A percentile compares a stretch with the other conserved stretches of the same genome.
Evolutionary conservation across 352 stramenopile species (phyloP).

Genomic region (Phytophthora pisi): DNA sequence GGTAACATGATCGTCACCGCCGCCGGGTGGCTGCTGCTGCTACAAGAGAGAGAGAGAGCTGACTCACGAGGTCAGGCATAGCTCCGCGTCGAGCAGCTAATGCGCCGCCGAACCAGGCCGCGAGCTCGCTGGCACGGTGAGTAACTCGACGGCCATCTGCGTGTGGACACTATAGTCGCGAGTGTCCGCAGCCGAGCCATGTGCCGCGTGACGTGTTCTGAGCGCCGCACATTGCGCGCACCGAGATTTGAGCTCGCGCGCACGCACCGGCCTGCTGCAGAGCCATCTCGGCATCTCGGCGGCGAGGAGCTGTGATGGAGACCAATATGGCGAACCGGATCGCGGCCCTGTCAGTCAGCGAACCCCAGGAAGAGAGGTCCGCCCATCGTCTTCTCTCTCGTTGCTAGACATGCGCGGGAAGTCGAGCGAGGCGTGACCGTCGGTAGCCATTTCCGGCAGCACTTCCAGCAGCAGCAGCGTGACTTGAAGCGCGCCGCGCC

Average conservation of each 20-base stretch:
- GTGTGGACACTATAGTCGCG: conserved; percentile 10
- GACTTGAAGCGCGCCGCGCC: conserved; percentile 23
- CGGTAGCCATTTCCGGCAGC: neutral
- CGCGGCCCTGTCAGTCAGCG: too few relatives aligned
- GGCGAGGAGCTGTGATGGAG: conserved; percentile 3
- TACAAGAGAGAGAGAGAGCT: conserved; percentile 1
- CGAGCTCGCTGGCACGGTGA: conserved; percentile 13
- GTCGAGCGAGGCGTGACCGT: neutral
- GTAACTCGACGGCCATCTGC: conserved; percentile 8
- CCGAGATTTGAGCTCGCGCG: conserved; percentile 1
- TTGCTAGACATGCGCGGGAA: conserved; percentile 11
- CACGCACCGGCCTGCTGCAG: conserved; percentile 8
- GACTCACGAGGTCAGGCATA: conserved; percentile 9
- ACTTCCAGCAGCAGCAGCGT: neutral
- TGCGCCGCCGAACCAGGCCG: conserved; percentile 16
- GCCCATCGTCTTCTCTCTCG: conserved; percentile 8
- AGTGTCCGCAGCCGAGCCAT: conserved; percentile 18
- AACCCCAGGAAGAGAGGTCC: neutral
- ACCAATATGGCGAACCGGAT: conserved; percentile 13
- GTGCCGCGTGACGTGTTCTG: conserved; percentile 13
- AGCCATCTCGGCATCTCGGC: neutral
- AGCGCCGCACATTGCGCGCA: conserved; percentile 16
- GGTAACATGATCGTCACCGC: too few relatives aligned
- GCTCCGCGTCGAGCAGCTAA: conserved; percentile 12
- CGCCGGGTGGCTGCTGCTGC: too few relatives aligned